Base-by-base conservation (phyloP, 2,329 filamentous ascomycete species). In the Pyrenophora seminiperda region DNA sequence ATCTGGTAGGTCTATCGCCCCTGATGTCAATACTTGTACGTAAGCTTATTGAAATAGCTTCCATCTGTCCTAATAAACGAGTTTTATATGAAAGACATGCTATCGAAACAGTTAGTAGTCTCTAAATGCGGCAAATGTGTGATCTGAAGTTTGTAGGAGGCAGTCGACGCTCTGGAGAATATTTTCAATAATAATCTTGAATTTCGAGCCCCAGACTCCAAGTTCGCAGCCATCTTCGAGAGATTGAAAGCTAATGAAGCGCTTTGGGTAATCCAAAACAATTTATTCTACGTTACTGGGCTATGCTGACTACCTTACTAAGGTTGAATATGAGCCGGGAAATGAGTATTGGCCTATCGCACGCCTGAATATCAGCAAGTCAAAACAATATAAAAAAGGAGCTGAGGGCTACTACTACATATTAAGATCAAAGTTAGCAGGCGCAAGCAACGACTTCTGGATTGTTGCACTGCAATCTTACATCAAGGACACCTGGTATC, bases 111-210 rank as follows among this genome's bases (percentile, higher is more conserved):
- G 44, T 47, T 19, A 34, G 36, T 47, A 36, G 4, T 14, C 19
- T n/a, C 29, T 27, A 11, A 5, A n/a, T 14, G 29, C 15, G 10
- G 29, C 33, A 17, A 33, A 2, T 7, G 24, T 24, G 22, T 38
- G 3, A 37, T 1, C 42, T 46, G 5, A 46, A 46, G 27, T 20
- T 45, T 6, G 20, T 41, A 50, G 41, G 47, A 44, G 9, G 36
- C 22, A 50, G 47, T 20, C 10, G 19, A 45, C 29, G 41, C 41
- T 50, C 41, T 50, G 32, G 9, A 50, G 27, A 45, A 41, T 45
- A 50, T 50, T 20, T 50, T 50, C 4, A 46, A 50, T 32, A 50
- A 41, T 38, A 45, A 50, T 46, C 41, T 50, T 36, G 14, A 50
- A 31, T 50, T 33, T 41, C 10, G 10, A 41, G 41, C 41, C 24